Base-by-base conservation (phyloP, 2,329 filamentous ascomycete species). In the Trichoderma lentiforme region DNA sequence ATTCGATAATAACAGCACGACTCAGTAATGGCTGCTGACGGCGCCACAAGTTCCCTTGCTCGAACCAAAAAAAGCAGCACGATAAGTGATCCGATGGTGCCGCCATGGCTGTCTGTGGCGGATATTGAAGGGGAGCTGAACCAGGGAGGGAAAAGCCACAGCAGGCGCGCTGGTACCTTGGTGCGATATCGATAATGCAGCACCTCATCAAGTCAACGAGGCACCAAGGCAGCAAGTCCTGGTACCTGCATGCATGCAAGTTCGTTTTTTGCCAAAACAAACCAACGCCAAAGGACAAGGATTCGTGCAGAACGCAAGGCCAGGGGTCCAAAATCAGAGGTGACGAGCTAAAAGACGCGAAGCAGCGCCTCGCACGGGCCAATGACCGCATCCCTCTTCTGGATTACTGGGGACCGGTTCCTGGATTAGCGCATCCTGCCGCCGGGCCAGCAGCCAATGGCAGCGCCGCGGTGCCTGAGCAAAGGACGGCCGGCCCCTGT, bases 391-490 rank as follows among this genome's bases (percentile, higher is more conserved):
- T 51, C 68, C 68, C 30, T 26, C 30, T 43, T 21, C 15, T 30
- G 56, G 53, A 6, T 30, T 39, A 43, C 57, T 67, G 63, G 53
- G 53, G 58, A 72, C 72, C 74, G 73, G 77, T 78, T 78, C 77
- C 77, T 78, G 78, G 74, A 74, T 77, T 76, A 73, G 53, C 71
- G 39, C 76, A 70, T 74, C 66, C 73, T 73, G 57, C 69, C 65
- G 51, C 73, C 57, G n/a, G n/a, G 9, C 2, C 0, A 2, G 4
- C 6, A 57, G 12, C 77, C 77, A 79, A 79, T 78, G 47, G 72
- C 15, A 61, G 9, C 30, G 32, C 30, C 21, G 14, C 14, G 32
- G 77, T 79, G 73, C 77, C 77, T 79, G 77, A 64, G 68, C 68
- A 21, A 53, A 73, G 74, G 75, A 8, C 62, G 30, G n/a, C 9